A percentile compares a stretch with the other conserved stretches of the same genome.
Evolutionary conservation across 1,139 yeast genomes (phyloP).

Genomic region (Kurtzmaniella natalensis): DNA sequence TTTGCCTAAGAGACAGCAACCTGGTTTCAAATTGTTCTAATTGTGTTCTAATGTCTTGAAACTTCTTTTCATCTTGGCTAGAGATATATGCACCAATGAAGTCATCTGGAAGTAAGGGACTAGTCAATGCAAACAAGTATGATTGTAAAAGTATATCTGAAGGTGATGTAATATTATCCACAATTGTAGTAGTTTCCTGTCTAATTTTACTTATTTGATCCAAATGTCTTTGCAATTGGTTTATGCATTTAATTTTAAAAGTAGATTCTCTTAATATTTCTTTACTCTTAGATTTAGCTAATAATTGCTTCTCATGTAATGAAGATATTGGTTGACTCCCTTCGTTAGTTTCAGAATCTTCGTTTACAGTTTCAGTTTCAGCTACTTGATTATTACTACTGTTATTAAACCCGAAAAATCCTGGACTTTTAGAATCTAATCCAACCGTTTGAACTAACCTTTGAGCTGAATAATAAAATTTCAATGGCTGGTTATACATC

Average conservation of each 20-base stretch:
- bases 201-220: slow-evolving; percentile 5
- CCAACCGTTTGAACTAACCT: slow-evolving; percentile 40
- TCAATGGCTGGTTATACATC: slow-evolving; percentile 75
- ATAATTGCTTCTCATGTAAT: slow-evolving; percentile 46
- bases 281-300: slow-evolving; percentile 39
- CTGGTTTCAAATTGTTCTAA: slow-evolving; percentile 5
- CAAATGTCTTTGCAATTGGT: slow-evolving; percentile 32
- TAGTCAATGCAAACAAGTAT: slow-evolving; percentile 33
- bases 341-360: slow-evolving; percentile 17
- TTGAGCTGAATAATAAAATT: slow-evolving; percentile 47
- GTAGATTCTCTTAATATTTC: slow-evolving; percentile 44
- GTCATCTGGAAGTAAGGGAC: slow-evolving; percentile 38
- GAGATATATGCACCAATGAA: slow-evolving; percentile 33
- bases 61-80: slow-evolving; percentile 22
- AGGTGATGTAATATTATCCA: slow-evolving; percentile 18
- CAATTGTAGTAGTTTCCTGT: slow-evolving; percentile 10
- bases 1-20: slow-evolving; percentile 9
- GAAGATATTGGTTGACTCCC: slow-evolving; percentile 42
- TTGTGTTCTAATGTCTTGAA: slow-evolving; percentile 6
- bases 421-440: slow-evolving; percentile 25
- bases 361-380: slow-evolving; percentile 27
- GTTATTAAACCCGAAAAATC: slow-evolving; percentile 24
- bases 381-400: slow-evolving; percentile 14
- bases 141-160: slow-evolving; percentile 37
- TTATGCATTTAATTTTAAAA: slow-evolving; percentile 49